Percentiles rank a stretch among this genome's conserved stretches.
These are phyloP conservation scores for Aureobasidium sp. DNA, from an alignment of 2,329 filamentous ascomycete genomes.

Conservation along the genomic window DNA sequence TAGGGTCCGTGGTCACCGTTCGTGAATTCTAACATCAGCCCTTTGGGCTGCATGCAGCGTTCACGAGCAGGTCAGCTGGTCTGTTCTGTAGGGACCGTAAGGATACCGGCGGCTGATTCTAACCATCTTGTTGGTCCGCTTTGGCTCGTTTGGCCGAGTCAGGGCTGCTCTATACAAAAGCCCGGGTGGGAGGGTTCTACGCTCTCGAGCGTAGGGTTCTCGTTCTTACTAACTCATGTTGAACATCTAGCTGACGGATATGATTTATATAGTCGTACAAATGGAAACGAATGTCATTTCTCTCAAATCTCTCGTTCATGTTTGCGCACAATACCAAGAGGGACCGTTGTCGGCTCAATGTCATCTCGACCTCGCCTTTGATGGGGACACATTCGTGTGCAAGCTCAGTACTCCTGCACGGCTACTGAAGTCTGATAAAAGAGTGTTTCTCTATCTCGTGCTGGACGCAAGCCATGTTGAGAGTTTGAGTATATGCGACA, in stretches of 20 bases:
- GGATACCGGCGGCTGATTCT: background rate
- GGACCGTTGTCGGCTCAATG: too few species aligned
- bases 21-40: background rate
- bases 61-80: background rate
- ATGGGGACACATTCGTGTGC: background rate
- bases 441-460: background rate
- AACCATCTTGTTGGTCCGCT: background rate
- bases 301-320: too few species aligned
- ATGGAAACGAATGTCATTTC: background rate
- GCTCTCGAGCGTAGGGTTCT: constrained; percentile 3
- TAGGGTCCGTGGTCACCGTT: background rate
- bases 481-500: background rate
- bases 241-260: background rate
- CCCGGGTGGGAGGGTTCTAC: constrained; percentile 14
- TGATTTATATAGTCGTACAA: background rate
- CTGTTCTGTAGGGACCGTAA: background rate
- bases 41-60: background rate
- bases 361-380: background rate
- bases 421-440: background rate
- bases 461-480: background rate
- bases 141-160: background rate
- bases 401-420: background rate
- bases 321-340: background rate
- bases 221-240: background rate
- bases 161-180: constrained; percentile 5